Evolutionary conservation across 768 basidiomycete species (phyloP).

Genomic region (Panaeolus papilionaceus): DNA sequence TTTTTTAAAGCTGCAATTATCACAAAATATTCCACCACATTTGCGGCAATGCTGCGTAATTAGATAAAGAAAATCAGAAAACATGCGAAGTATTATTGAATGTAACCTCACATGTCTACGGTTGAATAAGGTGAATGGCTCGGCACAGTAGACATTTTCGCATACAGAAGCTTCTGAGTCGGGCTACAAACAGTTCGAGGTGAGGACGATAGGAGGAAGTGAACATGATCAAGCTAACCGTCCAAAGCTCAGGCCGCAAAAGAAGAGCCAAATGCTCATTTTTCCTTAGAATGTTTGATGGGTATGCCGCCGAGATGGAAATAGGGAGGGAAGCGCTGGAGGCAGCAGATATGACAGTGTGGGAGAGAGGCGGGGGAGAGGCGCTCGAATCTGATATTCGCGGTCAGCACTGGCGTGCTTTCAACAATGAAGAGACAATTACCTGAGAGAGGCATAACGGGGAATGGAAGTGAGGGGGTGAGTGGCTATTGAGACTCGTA

Average conservation of each 20-base stretch:
- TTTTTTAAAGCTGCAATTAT: background rate
- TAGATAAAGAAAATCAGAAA: background rate
- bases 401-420: background rate
- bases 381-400: background rate
- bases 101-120: background rate
- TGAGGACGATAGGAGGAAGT: background rate
- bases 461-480: background rate
- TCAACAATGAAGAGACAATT: background rate
- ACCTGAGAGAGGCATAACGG: background rate
- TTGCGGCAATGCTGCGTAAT: slow-evolving; percentile 9
- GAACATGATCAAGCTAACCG: background rate
- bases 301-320: background rate
- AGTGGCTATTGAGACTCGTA: background rate
- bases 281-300: background rate
- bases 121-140: background rate
- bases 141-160: background rate
- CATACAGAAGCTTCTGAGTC: background rate
- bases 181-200: background rate
- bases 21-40: slow-evolving; percentile 14
- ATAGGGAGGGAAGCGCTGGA: background rate
- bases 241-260: background rate
- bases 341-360: background rate
- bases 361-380: background rate
- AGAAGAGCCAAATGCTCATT: background rate
- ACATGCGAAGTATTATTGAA: background rate